Base-by-base conservation (phyloP, 2,329 filamentous ascomycete genomes). In the Eutypa lata region DNA sequence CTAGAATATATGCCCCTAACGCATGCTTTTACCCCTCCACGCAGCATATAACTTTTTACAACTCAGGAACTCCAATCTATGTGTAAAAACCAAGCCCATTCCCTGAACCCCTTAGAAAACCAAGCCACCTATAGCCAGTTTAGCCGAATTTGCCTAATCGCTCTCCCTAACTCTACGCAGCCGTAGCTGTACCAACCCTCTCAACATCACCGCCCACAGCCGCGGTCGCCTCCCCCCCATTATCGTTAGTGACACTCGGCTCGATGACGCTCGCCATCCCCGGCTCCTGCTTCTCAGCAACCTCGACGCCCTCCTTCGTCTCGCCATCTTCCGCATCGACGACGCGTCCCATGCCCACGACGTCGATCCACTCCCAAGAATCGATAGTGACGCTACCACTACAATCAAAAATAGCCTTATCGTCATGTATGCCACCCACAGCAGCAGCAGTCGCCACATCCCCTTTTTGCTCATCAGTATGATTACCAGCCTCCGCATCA, bases 281-380 rank as follows among this genome's bases (percentile, higher is more conserved):
- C n/a, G 62, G 60, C 54, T 73, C 70, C 46, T 59, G 57, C 16
- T 59, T 56, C 33, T 64, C 66, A 1, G 47, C 61, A 16, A 26
- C 65, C 42, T 59, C 55, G 8, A 49, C 50, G 26, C 58, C 58
- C 2, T 51, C 51, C 43, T 59, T 53, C 14, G 52, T 57, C 31
- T 56, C 47, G 19, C 52, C 48, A n/a, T 55, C 57, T 33, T 51
- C 57, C 26, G 58, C 56, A 44, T 55, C 57, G 16, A 60, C 61
- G 8, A 66, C 56, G 10, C 58, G 59, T 24, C 75, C 81, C 56
- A 82, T 68, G 7, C 79, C 80, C 2, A 80, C 71, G 19, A 77
- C 69, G 48, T 83, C 76, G 54, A 84, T 75, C 75, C 75, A 80
- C 42, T 68, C 65, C 81, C 81, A 84, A 50, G 72, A 68, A 3